These are phyloP conservation scores for Begonia peltatifolia DNA, from an alignment of 306 rosid genomes.

Conservation along the genomic window DNA sequence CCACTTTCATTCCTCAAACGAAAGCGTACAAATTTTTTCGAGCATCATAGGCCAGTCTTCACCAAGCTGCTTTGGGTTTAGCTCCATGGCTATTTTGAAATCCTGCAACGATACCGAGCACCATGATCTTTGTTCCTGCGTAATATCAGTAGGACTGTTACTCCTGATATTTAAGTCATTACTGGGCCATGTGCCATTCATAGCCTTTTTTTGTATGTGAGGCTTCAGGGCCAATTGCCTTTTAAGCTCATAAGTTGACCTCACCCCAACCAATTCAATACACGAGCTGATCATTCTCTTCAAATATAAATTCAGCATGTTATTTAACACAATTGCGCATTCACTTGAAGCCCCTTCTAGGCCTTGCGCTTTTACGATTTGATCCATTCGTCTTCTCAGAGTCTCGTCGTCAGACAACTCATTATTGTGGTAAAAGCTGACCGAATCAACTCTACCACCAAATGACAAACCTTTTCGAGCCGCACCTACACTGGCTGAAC, in stretches of 20 bases:
- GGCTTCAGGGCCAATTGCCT: conserved; percentile 40
- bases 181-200: conserved; percentile 74
- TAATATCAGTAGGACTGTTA: conserved; percentile 27
- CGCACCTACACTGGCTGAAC: conserved; percentile 85
- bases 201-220: conserved; percentile 57
- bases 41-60: conserved; percentile 91
- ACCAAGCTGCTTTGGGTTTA: conserved; percentile 91
- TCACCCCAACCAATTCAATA: conserved; percentile 66
- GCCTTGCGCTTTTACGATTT: conserved; percentile 78
- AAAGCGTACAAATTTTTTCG: conserved; percentile 80
- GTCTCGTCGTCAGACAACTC: conserved; percentile 62
- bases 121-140: conserved; percentile 33
- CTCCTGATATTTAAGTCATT: conserved; percentile 48
- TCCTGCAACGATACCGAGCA: conserved; percentile 59
- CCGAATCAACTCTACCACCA: conserved; percentile 37
- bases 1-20: conserved; percentile 51
- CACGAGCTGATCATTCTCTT: conserved; percentile 76
- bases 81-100: conserved; percentile 95
- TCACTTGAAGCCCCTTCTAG: conserved; percentile 75
- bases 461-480: conserved; percentile 63
- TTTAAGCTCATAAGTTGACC: conserved; percentile 40
- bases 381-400: conserved; percentile 80
- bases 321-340: conserved; percentile 67
- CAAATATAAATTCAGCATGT: conserved; percentile 61
- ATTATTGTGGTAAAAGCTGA: conserved; percentile 44